Evolutionary conservation across 306 rosid species (phyloP).

Genomic region (Fragaria nilgerrensis): DNA sequence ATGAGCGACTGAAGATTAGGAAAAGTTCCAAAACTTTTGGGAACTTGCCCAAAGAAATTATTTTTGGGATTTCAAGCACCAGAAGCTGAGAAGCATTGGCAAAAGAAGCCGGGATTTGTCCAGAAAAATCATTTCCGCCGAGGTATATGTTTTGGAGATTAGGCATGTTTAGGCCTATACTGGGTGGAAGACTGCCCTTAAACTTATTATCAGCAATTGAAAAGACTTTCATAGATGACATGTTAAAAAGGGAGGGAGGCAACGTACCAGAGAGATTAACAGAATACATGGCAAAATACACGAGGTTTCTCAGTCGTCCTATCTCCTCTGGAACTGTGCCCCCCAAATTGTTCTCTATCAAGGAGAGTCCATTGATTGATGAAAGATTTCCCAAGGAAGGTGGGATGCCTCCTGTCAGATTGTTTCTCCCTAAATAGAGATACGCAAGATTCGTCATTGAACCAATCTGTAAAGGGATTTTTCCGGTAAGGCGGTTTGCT

Average conservation of each 20-base stretch:
- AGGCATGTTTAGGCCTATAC: constrained; percentile 28
- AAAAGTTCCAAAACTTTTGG: constrained; percentile 4
- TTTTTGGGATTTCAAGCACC: too few species aligned
- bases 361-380: not conserved
- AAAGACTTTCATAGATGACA: constrained; percentile 26
- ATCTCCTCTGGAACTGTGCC: constrained; percentile 37
- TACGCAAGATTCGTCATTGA: constrained; percentile 11
- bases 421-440: not conserved
- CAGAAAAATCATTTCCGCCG: constrained; percentile 23
- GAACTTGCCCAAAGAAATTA: constrained; percentile 23
- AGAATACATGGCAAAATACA: too few species aligned
- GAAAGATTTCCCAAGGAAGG: constrained; percentile 36
- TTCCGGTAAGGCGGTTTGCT: constrained; percentile 15
- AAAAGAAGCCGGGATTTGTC: constrained; percentile 36
- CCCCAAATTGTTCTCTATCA: constrained; percentile 11
- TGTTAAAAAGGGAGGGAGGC: constrained; percentile 36
- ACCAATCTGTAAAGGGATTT: constrained; percentile 19
- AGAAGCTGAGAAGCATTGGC: constrained; percentile 26
- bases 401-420: constrained; percentile 35
- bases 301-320: constrained; percentile 9
- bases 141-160: not conserved
- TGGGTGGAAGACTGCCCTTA: constrained; percentile 29
- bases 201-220: not conserved
- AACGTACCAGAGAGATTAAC: constrained; percentile 28
- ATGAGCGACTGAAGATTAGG: too few species aligned